A percentile compares a stretch with the other conserved stretches of the same genome.
These are phyloP conservation scores for Gossypium gossypioides DNA, from an alignment of 441 rosid species.

Conservation along the genomic window DNA sequence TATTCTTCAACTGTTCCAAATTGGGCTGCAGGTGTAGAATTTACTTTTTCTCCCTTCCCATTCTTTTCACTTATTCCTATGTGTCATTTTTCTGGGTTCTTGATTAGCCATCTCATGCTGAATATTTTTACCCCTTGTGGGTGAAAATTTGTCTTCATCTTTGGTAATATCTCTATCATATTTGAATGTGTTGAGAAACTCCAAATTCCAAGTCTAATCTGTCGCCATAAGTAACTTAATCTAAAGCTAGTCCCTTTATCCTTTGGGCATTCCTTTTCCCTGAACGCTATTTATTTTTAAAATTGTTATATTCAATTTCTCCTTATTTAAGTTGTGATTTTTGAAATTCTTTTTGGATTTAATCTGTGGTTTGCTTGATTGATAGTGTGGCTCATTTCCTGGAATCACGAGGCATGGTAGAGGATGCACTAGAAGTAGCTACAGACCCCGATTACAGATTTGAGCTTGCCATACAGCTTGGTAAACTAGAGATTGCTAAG, in stretches of 20 bases:
- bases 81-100: neutral
- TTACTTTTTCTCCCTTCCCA: neutral
- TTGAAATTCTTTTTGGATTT: constrained; percentile 14
- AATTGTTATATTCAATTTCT: constrained; percentile 3
- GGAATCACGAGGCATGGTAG: constrained; percentile 96
- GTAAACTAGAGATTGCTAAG: constrained; percentile 81
- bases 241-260: neutral
- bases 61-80: neutral
- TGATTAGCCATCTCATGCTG: neutral
- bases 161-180: neutral
- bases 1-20: neutral
- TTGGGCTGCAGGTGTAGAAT: neutral
- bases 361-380: constrained; percentile 19
- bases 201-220: neutral
- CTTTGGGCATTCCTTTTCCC: constrained; percentile 1
- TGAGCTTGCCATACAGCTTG: constrained; percentile 92
- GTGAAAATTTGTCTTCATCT: neutral
- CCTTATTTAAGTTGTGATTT: neutral
- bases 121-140: neutral
- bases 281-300: neutral
- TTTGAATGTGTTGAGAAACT: neutral
- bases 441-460: constrained; percentile 96
- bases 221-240: neutral
- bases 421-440: constrained; percentile 91
- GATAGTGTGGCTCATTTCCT: constrained; percentile 88